A percentile compares a stretch with the other conserved stretches of the same genome.
Evolutionary conservation across 2,329 filamentous ascomycete species (phyloP).

Genomic region (Colletotrichum neosansevieriae): DNA sequence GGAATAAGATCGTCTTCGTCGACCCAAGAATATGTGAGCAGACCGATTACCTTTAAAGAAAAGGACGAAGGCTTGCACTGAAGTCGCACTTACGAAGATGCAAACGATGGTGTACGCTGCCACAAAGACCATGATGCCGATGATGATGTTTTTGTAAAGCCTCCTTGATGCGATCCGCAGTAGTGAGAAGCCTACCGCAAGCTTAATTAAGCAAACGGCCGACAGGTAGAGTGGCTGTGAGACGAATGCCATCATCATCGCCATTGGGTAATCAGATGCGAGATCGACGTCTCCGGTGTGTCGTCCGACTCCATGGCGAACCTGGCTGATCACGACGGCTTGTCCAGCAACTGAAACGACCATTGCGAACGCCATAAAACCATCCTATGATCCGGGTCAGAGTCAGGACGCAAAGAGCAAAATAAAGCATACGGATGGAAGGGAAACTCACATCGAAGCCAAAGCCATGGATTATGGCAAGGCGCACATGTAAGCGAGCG

Average conservation of each 20-base stretch:
- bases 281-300: constrained; percentile 57
- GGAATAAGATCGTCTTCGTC: constrained; percentile 57
- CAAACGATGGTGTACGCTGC: constrained; percentile 48
- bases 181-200: constrained; percentile 56
- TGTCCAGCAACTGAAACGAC: too few species aligned
- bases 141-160: constrained; percentile 51
- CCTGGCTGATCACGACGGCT: constrained; percentile 53
- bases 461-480: constrained; percentile 59
- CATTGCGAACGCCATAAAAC: too few species aligned
- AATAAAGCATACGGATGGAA: too few species aligned
- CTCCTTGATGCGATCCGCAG: constrained; percentile 54
- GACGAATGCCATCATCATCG: constrained; percentile 49
- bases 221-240: constrained; percentile 58
- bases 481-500: constrained; percentile 60
- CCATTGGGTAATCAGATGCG: too few species aligned
- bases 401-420: too few species aligned
- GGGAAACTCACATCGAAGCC: constrained; percentile 57
- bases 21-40: neutral
- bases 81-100: constrained; percentile 50
- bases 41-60: too few species aligned
- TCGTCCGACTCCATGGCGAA: constrained; percentile 58
- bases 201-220: constrained; percentile 56
- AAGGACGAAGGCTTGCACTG: too few species aligned
- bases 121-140: constrained; percentile 53
- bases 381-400: too few species aligned